These are phyloP conservation scores for Botrytis galanthina DNA, from an alignment of 2,329 filamentous ascomycete genomes.

Conservation along the genomic window DNA sequence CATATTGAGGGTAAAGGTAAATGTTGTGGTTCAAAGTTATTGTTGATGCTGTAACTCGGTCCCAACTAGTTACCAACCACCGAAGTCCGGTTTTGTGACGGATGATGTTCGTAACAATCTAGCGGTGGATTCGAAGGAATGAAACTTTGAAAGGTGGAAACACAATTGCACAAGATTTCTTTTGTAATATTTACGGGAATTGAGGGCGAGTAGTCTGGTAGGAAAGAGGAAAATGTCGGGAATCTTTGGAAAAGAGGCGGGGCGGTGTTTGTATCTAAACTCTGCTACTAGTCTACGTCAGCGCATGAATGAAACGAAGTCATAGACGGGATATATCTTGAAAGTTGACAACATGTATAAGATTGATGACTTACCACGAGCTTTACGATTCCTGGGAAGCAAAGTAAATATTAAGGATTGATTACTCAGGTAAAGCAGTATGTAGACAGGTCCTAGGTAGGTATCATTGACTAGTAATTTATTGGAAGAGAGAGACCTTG, in stretches of 20 bases:
- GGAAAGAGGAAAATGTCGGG: constrained; percentile 21
- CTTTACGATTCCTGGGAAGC: not conserved
- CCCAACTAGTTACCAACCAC: constrained; percentile 19
- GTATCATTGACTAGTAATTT: not conserved
- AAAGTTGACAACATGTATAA: not conserved
- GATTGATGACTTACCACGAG: not conserved
- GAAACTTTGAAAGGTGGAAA: constrained; percentile 1
- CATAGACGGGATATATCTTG: constrained; percentile 8
- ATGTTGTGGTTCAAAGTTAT: constrained; percentile 1
- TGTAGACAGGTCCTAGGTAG: not conserved
- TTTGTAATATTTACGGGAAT: constrained; percentile 18
- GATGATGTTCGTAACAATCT: constrained; percentile 12
- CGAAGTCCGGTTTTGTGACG: constrained; percentile 31
- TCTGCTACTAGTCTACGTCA: constrained; percentile 39
- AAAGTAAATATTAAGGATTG: constrained; percentile 6
- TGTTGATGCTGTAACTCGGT: constrained; percentile 19
- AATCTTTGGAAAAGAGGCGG: constrained; percentile 26
- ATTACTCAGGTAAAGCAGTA: not conserved
- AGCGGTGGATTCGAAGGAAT: constrained; percentile 7
- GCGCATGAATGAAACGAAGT: constrained; percentile 31
- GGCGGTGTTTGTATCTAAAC: constrained; percentile 34
- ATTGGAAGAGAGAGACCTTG: not conserved
- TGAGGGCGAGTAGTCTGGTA: constrained; percentile 14
- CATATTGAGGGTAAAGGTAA: constrained; percentile 50
- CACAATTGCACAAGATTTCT: constrained; percentile 3